phyloP scores from a whole-genome alignment of 148 eudicot genomes.

The Silene uniflora region DNA sequence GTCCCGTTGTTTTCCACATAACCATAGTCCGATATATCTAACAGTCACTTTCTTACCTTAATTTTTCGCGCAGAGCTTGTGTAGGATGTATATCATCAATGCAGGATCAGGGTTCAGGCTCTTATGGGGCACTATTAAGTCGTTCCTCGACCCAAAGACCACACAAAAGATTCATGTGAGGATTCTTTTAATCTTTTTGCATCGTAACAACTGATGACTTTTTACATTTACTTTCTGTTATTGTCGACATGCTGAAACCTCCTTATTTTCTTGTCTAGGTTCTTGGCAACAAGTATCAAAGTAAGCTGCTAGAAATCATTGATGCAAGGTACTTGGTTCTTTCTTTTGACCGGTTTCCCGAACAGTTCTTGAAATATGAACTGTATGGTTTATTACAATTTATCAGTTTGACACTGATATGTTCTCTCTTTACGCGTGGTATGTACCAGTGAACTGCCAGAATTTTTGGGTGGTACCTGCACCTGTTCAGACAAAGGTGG shows the following conservation, averaged over 20 bases:
- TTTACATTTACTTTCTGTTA: not conserved
- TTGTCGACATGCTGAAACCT: not conserved
- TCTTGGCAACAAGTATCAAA: conserved; percentile 80
- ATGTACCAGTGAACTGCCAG: conserved; percentile 75
- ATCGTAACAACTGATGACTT: not conserved
- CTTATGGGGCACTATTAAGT: conserved; percentile 85
- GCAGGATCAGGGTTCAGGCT: conserved; percentile 95
- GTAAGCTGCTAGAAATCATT: conserved; percentile 83
- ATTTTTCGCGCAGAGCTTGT: conserved; percentile 50
- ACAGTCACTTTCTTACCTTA: not conserved
- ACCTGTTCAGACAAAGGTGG: conserved; percentile 82
- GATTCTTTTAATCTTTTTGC: not conserved
- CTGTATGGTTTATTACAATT: not conserved
- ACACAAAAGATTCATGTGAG: conserved; percentile 85
- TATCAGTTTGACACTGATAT: not conserved
- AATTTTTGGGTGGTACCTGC: conserved; percentile 84
- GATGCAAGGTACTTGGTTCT: conserved; percentile 61
- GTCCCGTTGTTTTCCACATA: not conserved
- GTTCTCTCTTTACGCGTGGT: not conserved
- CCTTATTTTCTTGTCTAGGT: conserved; percentile 42
- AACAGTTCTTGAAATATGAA: not conserved
- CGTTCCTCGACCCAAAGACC: conserved; percentile 92
- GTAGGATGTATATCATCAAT: conserved; percentile 88
- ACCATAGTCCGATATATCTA: not conserved
- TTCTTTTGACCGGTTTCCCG: not conserved